Conservation (phyloP, 225 moss, liverwort and hornwort genomes). For the Physcomitrellopsis africana region DNA sequence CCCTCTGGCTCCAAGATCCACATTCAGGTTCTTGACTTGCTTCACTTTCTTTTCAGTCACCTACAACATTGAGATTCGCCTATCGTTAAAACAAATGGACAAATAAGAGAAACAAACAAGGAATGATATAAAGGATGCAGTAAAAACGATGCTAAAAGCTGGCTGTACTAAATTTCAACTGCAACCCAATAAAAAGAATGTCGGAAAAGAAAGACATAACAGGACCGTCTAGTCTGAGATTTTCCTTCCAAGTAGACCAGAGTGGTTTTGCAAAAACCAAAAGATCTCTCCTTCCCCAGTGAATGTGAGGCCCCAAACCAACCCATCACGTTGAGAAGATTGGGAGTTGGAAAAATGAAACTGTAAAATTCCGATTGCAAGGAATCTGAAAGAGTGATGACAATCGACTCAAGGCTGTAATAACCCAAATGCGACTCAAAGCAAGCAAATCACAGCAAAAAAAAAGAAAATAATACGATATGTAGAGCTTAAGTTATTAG, state of each 20-base stretch:
- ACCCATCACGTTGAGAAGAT: background rate
- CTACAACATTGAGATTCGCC: constrained; percentile 45
- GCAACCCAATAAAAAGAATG: too few relatives aligned
- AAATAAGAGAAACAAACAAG: background rate
- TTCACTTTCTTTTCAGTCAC: constrained; percentile 98
- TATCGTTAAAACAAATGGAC: constrained; percentile 9
- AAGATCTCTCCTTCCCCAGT: background rate
- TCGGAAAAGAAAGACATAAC: too few relatives aligned
- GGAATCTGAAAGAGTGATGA: too few relatives aligned
- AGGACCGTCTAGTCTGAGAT: too few relatives aligned
- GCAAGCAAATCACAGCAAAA: background rate
- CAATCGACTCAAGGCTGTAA: too few relatives aligned
- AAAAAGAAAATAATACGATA: too few relatives aligned
- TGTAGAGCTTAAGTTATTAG: constrained; percentile 15
- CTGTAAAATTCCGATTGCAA: too few relatives aligned
- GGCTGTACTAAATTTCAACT: too few relatives aligned
- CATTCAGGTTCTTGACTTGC: constrained; percentile 88
- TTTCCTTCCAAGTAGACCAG: background rate
- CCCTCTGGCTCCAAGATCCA: constrained; percentile 83
- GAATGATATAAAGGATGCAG: too few relatives aligned
- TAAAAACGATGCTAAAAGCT: too few relatives aligned
- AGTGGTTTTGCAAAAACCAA: background rate
- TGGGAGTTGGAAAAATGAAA: background rate
- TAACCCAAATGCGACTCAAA: background rate
- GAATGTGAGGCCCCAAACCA: background rate